Percentiles rank a stretch among this genome's conserved stretches.
These are phyloP conservation scores for Mollisia scopiformis DNA, from an alignment of 2,329 filamentous ascomycete genomes.

Conservation along the genomic window DNA sequence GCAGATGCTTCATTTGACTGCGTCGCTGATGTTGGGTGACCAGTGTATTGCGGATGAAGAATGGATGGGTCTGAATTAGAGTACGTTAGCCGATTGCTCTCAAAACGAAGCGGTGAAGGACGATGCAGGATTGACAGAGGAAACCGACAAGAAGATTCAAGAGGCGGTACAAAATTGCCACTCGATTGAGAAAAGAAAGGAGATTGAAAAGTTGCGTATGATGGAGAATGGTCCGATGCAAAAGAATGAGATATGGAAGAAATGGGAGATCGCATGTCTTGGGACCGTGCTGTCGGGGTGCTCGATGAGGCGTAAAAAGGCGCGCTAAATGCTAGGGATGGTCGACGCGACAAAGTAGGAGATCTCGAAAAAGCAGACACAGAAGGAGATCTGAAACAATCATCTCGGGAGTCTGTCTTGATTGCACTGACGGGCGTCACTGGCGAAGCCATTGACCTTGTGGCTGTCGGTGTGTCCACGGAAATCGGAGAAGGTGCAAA, in stretches of 20 bases:
- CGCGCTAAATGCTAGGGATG: constrained; percentile 29
- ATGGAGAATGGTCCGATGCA: constrained; percentile 22
- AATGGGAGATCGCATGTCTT: constrained; percentile 27
- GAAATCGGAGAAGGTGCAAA: constrained; percentile 30
- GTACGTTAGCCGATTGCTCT: constrained; percentile 27
- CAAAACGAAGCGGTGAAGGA: constrained; percentile 10
- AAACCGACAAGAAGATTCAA: constrained; percentile 57
- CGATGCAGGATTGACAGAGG: constrained; percentile 39
- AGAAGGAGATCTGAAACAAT: constrained; percentile 39
- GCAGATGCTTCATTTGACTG: constrained; percentile 30
- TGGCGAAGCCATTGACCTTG: constrained; percentile 31
- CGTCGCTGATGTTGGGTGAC: constrained; percentile 27
- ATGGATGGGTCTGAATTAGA: constrained; percentile 36
- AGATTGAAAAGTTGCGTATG: constrained; percentile 36
- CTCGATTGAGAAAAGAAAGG: constrained; percentile 57
- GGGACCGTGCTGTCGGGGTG: constrained; percentile 25
- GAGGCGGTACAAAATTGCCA: constrained; percentile 55
- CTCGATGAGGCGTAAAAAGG: constrained; percentile 27
- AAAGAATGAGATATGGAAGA: constrained; percentile 26
- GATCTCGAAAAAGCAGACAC: constrained; percentile 39
- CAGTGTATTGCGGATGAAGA: constrained; percentile 33
- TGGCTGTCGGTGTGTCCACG: constrained; percentile 21
- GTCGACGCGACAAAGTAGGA: constrained; percentile 32
- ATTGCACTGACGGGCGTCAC: constrained; percentile 29
- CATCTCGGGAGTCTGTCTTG: constrained; percentile 24